phyloP scores from a whole-genome alignment of 192 early-diverging fungal species.

The Umbelopsis sp. region DNA sequence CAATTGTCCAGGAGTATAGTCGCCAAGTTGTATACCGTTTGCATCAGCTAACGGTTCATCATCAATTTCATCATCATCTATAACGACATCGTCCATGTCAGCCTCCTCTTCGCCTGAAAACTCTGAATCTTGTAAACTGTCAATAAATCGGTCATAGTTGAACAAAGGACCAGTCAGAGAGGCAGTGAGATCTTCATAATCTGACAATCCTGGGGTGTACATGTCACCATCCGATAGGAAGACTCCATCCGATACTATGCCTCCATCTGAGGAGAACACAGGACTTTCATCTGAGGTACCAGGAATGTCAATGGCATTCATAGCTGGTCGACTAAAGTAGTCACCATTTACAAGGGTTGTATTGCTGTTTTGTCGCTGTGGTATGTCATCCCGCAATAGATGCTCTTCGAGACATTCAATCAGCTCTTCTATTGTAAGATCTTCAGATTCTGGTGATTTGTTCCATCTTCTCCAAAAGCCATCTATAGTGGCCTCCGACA shows the following conservation, averaged over 20 bases:
- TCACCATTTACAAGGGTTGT: background rate
- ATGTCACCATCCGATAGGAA: background rate
- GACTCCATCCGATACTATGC: background rate
- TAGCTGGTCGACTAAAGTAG: background rate
- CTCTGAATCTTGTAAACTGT: slow-evolving; percentile 4
- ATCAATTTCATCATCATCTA: slow-evolving; percentile 22
- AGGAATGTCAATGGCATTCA: background rate
- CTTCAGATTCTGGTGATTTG: slow-evolving; percentile 55
- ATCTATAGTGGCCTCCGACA: slow-evolving; percentile 65
- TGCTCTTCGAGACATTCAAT: slow-evolving; percentile 58
- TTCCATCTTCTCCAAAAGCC: slow-evolving; percentile 51
- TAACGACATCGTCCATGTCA: slow-evolving; percentile 36
- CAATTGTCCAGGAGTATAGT: background rate
- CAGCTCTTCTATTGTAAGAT: slow-evolving; percentile 66
- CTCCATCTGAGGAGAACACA: background rate
- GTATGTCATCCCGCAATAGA: slow-evolving; percentile 23
- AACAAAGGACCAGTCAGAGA: background rate
- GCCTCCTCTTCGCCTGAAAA: slow-evolving; percentile 23
- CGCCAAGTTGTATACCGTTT: slow-evolving; percentile 24
- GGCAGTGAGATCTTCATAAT: slow-evolving; percentile 21
- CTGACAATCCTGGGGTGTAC: slow-evolving; percentile 6
- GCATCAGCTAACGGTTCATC: slow-evolving; percentile 28
- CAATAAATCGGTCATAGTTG: slow-evolving; percentile 7
- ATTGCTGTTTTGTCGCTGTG: background rate
- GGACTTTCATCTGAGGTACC: background rate